phyloP scores from a whole-genome alignment of 73 alveolate genomes.

The Stentor coeruleus region DNA sequence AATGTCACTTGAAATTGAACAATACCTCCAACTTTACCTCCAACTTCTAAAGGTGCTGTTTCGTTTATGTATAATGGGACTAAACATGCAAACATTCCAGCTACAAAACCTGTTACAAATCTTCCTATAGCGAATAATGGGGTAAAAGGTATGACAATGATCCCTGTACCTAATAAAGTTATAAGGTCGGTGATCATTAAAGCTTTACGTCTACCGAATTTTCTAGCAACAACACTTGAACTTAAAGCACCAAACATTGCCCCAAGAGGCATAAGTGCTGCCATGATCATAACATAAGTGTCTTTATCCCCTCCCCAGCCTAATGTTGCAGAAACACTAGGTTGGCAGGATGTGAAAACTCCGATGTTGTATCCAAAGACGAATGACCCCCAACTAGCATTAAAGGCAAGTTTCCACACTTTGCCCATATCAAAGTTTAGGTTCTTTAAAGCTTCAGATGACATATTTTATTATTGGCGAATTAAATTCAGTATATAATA shows the following conservation, averaged over 20 bases:
- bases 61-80: conserved; percentile 2
- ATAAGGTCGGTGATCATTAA: background rate
- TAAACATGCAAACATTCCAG: background rate
- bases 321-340: background rate
- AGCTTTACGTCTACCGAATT: background rate
- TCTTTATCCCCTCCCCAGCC: background rate
- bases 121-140: background rate
- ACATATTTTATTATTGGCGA: too few relatives aligned
- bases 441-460: too few relatives aligned
- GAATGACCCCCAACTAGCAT: background rate
- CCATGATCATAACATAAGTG: background rate
- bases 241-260: conserved; percentile 1
- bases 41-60: background rate
- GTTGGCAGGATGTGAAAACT: background rate
- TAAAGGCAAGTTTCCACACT: background rate
- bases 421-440: background rate
- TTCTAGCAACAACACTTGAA: background rate
- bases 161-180: background rate
- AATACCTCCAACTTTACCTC: background rate
- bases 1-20: background rate
- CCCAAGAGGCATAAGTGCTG: background rate
- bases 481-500: too few relatives aligned
- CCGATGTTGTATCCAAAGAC: background rate
- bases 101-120: conserved; percentile 2
- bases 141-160: background rate